Conservation (phyloP, 2,329 filamentous ascomycete species). For the Penicillium glabrum region DNA sequence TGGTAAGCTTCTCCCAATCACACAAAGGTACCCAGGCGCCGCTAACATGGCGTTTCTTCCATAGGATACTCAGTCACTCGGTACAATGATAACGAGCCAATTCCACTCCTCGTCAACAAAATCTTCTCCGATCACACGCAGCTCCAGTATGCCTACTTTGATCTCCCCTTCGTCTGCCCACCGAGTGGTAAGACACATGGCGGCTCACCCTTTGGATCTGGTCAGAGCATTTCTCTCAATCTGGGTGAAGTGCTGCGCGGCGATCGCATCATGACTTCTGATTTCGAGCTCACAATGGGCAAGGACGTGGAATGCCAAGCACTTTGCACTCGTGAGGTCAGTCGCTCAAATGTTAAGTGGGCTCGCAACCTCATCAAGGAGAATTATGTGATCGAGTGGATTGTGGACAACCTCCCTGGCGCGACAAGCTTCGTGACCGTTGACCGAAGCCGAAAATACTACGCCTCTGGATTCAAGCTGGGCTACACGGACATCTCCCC, state of each 20-base stretch:
- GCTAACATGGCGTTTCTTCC: conserved; percentile 10
- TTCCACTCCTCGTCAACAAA: conserved; percentile 89
- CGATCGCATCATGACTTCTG: conserved; percentile 80
- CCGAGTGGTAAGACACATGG: conserved; percentile 67
- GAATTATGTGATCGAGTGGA: conserved; percentile 89
- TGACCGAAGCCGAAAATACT: conserved; percentile 82
- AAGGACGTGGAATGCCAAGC: conserved; percentile 71
- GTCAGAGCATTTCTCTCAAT: conserved; percentile 77
- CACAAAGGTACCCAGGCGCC: not conserved
- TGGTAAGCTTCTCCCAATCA: conserved; percentile 53
- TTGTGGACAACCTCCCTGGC: conserved; percentile 86
- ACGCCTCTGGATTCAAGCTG: conserved; percentile 85
- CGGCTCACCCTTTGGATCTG: conserved; percentile 69
- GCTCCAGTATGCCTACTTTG: conserved; percentile 87
- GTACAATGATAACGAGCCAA: conserved; percentile 72
- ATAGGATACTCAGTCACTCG: conserved; percentile 79
- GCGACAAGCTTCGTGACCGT: conserved; percentile 86
- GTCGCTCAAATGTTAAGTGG: conserved; percentile 63
- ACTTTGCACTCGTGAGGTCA: conserved; percentile 69
- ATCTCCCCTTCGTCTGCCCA: conserved; percentile 83
- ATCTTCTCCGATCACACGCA: conserved; percentile 87
- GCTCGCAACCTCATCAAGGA: conserved; percentile 72
- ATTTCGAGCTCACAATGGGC: conserved; percentile 77
- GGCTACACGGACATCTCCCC: conserved; percentile 70
- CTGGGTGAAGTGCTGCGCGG: conserved; percentile 84